These are phyloP conservation scores for Ophiostoma tasmaniense DNA, from an alignment of 2,329 filamentous ascomycete genomes.

Conservation along the genomic window DNA sequence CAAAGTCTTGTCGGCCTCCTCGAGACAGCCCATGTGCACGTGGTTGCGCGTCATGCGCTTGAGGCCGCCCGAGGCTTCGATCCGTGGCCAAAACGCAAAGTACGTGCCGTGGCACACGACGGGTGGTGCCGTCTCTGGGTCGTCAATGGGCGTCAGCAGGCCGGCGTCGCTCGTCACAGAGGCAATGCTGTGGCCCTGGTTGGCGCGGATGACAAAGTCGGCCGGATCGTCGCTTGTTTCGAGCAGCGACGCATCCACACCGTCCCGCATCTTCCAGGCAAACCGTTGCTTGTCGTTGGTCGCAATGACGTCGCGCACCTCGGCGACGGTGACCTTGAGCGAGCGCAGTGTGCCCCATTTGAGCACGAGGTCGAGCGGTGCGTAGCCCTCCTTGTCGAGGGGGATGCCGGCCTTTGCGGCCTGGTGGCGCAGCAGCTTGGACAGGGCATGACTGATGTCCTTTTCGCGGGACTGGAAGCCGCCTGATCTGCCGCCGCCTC, in stretches of 20 bases:
- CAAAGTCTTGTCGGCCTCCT: background rate
- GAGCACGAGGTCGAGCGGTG: conserved; percentile 48
- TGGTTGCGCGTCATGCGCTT: conserved; percentile 77
- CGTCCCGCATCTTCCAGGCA: conserved; percentile 54
- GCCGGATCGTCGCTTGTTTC: conserved; percentile 33
- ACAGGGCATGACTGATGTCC: conserved; percentile 46
- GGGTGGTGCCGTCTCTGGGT: conserved; percentile 51
- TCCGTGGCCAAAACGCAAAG: conserved; percentile 70
- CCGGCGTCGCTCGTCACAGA: conserved; percentile 56
- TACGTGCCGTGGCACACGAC: conserved; percentile 83
- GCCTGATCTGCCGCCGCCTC: background rate
- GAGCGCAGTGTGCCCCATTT: conserved; percentile 52
- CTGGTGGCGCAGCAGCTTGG: conserved; percentile 47
- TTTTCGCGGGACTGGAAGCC: conserved; percentile 34
- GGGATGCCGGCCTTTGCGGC: conserved; percentile 47
- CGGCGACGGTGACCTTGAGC: conserved; percentile 64
- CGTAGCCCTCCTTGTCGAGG: conserved; percentile 53
- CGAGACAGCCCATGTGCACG: conserved; percentile 64
- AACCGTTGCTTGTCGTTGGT: conserved; percentile 89
- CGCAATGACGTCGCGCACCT: conserved; percentile 60
- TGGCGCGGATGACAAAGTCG: conserved; percentile 83
- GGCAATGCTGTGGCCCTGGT: conserved; percentile 80
- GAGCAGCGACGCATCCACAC: background rate
- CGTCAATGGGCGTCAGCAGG: conserved; percentile 60
- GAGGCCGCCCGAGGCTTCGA: conserved; percentile 68